phyloP scores from a whole-genome alignment of 768 basidiomycete species.

The Tylopilus balloui region DNA sequence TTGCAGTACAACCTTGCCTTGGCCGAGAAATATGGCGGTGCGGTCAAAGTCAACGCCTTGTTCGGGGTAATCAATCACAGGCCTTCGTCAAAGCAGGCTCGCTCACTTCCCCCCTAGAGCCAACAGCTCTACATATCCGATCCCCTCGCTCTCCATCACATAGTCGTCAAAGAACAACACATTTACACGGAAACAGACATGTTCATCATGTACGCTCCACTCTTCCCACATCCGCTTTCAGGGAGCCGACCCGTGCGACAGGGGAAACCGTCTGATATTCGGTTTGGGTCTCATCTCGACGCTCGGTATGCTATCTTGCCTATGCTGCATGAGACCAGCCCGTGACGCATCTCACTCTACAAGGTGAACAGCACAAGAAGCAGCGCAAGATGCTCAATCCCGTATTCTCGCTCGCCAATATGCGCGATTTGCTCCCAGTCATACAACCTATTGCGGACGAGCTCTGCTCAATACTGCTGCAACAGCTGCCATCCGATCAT shows the following conservation, averaged over 20 bases:
- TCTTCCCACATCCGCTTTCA: not conserved
- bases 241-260: not conserved
- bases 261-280: conserved; percentile 32
- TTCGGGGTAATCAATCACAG: conserved; percentile 27
- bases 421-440: conserved; percentile 28
- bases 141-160: conserved; percentile 35
- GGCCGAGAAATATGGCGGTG: conserved; percentile 32
- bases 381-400: conserved; percentile 34
- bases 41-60: conserved; percentile 32
- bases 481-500: conserved; percentile 20
- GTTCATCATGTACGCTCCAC: conserved; percentile 28
- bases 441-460: conserved; percentile 33
- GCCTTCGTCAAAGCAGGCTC: not conserved
- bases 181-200: conserved; percentile 36
- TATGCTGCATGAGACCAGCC: not conserved
- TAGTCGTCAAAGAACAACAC: conserved; percentile 35
- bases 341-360: not conserved
- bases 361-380: conserved; percentile 29
- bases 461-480: conserved; percentile 19
- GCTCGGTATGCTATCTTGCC: conserved; percentile 24
- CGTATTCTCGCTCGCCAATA: conserved; percentile 30
- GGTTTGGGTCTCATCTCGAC: conserved; percentile 37
- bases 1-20: conserved; percentile 30
- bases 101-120: conserved; percentile 10
- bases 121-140: conserved; percentile 36